These are phyloP conservation scores for Papilionanthe hybrid DNA, from an alignment of 116 monocot species.

Conservation along the genomic window DNA sequence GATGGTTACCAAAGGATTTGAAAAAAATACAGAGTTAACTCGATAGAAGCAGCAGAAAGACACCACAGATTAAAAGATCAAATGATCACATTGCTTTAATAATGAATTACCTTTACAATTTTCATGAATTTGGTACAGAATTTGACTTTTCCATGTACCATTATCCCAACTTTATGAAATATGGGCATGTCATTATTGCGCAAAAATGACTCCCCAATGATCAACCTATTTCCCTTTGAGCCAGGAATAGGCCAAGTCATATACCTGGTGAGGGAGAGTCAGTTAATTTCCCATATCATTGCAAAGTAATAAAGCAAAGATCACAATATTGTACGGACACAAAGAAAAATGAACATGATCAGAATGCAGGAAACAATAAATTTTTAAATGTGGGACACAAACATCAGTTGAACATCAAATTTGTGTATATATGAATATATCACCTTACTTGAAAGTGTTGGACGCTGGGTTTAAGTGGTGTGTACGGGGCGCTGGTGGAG, in stretches of 20 bases:
- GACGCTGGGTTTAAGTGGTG: too few species aligned
- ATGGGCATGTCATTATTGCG: constrained; percentile 22
- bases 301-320: neutral
- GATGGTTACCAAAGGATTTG: neutral
- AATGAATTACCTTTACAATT: constrained; percentile 54
- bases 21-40: neutral
- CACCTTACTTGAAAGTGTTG: too few species aligned
- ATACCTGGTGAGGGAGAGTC: constrained; percentile 32
- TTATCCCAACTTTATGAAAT: constrained; percentile 51
- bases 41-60: neutral
- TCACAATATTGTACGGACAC: neutral
- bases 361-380: too few species aligned
- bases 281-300: neutral
- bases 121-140: constrained; percentile 59
- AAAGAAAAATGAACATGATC: neutral
- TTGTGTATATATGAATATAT: too few species aligned
- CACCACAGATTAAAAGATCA: neutral
- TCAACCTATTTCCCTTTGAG: constrained; percentile 12
- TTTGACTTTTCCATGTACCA: constrained; percentile 57
- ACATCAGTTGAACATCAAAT: too few species aligned
- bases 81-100: neutral
- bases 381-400: too few species aligned
- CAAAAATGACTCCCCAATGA: constrained; percentile 22
- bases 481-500: too few species aligned
- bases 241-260: constrained; percentile 25